Evolutionary conservation across 345 rosid genomes (phyloP).

Genomic region (Durio zibethinus): DNA sequence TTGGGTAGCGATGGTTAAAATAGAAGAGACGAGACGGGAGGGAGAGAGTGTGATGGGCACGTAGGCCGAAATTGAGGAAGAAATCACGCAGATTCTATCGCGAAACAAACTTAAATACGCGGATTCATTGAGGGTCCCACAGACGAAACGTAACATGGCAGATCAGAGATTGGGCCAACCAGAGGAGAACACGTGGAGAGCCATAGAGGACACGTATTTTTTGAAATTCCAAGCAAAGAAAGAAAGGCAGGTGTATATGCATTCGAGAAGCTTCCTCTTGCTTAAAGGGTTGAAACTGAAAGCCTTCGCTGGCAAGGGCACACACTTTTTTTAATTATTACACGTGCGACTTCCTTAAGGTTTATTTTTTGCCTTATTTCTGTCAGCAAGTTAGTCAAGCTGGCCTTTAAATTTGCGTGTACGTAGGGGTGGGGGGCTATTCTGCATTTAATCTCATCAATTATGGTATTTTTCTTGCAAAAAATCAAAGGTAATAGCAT

Average conservation of each 20-base stretch:
- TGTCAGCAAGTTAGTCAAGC: not conserved
- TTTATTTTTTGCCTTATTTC: not conserved
- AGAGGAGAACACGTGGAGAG: not conserved
- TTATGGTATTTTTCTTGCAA: too few species aligned
- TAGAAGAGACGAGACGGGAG: too few species aligned
- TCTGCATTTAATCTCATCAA: not conserved
- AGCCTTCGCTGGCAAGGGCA: not conserved
- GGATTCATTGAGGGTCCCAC: not conserved
- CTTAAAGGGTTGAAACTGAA: too few species aligned
- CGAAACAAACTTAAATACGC: not conserved
- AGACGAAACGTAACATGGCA: not conserved
- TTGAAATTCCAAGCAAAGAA: not conserved
- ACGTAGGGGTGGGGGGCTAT: not conserved
- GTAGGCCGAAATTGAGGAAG: too few species aligned
- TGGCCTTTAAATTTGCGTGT: not conserved
- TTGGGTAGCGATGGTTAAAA: not conserved
- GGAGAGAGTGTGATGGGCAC: too few species aligned
- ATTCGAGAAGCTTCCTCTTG: not conserved
- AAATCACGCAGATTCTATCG: too few species aligned
- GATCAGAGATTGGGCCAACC: not conserved
- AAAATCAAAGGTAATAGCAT: too few species aligned
- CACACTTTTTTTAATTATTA: not conserved
- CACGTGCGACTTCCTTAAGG: not conserved
- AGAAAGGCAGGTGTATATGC: not conserved
- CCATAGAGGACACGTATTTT: not conserved